Base-by-base conservation (phyloP, 148 eudicot species). In the Camellia granthamiana region DNA sequence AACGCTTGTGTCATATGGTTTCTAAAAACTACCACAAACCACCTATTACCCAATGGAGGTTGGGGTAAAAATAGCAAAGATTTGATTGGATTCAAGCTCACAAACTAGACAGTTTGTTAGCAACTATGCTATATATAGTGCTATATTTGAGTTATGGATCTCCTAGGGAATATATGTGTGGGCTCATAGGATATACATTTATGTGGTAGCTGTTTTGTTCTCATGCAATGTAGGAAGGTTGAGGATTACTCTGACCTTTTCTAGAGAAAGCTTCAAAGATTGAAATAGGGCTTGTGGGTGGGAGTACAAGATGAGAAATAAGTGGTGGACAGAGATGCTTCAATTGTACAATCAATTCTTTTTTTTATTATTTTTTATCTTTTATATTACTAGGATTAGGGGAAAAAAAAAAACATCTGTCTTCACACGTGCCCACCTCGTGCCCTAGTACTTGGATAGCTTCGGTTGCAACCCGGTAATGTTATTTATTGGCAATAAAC, bases 21-120 rank as follows among this genome's bases (percentile, higher is more conserved):
- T 43, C 19, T 74, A 15, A 14, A 30, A 14, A 30, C 47, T 38
- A 74, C 55, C 44, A 56, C 46, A 74, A 74, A 30, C 46, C 43
- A 51, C 6, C 42, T 52, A 21, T 52, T 72, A 3, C 7, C 56
- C 7, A 70, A 51, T 0, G n/a, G 75, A 19, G 3, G 7, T 21
- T 49, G 41, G 41, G 5, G 60, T 72, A 72, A 38, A 74, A 74
- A 55, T 74, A 55, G 46, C 77, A 74, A 23, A 74, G 19, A 23
- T 54, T 11, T 73, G 61, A 30, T 30, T 30, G 38, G 38, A 30
- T 30, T 30, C 38, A 30, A 30, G 38, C 38, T 30, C 38, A 30
- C 38, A 30, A 30, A 30, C 38, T 30, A 30, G 38, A 18, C 19
- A 60, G 19, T 30, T 60, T 18, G 5, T 60, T 4, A 8, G 12